Evolutionary conservation across 2,329 filamentous ascomycete species (phyloP).

Genomic region (Cercospora beticola): DNA sequence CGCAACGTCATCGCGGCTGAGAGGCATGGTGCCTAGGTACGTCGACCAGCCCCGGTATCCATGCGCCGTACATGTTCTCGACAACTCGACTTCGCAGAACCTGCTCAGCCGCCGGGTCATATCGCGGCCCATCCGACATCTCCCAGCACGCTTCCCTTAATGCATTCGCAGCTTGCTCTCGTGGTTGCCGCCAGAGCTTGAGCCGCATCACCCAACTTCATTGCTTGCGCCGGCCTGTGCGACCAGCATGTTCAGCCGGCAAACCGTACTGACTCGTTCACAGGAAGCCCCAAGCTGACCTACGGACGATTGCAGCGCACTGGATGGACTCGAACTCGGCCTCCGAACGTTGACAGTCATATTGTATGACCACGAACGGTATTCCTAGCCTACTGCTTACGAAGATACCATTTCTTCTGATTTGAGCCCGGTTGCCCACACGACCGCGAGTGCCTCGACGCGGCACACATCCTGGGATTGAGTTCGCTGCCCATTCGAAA

Average conservation of each 20-base stretch:
- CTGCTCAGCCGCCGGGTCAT: neutral
- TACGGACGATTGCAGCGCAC: neutral
- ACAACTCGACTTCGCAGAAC: neutral
- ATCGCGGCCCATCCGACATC: constrained; percentile 2
- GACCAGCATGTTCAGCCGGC: constrained; percentile 10
- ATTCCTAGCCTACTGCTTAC: neutral
- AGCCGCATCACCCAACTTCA: neutral
- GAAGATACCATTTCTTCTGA: neutral
- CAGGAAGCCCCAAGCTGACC: constrained; percentile 2
- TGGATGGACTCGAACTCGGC: neutral
- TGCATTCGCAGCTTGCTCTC: neutral
- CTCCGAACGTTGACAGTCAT: neutral
- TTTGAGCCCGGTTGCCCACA: neutral
- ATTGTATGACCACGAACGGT: neutral
- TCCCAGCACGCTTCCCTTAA: neutral
- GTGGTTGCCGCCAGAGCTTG: neutral
- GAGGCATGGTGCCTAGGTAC: constrained; percentile 4
- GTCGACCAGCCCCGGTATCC: constrained; percentile 6
- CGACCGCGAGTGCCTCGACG: neutral
- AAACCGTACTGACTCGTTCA: constrained; percentile 1
- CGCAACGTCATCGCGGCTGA: neutral
- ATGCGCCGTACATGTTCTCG: neutral
- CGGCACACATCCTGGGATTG: neutral
- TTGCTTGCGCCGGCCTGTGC: constrained; percentile 1
- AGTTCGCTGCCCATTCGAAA: constrained; percentile 2